Percentiles rank a stretch among this genome's conserved stretches.
Evolutionary conservation across 1,284 basidiomycete genomes (phyloP).

Genomic region (Malassezia yamatoensis): DNA sequence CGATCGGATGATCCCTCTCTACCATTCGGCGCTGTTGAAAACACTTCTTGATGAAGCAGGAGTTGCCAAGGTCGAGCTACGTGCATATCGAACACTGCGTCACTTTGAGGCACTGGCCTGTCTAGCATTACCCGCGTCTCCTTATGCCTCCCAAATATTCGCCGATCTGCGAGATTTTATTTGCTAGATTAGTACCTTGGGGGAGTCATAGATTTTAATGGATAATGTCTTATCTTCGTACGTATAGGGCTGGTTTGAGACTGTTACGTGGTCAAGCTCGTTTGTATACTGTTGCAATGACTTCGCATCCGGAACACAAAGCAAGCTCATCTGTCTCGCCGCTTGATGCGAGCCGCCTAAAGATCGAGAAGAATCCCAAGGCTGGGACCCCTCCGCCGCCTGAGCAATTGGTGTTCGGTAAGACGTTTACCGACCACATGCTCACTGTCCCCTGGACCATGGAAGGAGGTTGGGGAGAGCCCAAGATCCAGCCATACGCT

Average conservation of each 20-base stretch:
- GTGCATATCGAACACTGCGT: slow-evolving; percentile 45
- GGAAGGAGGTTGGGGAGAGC: slow-evolving; percentile 67
- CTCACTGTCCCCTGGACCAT: slow-evolving; percentile 69
- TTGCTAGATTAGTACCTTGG: neutral
- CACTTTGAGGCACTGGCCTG: slow-evolving; percentile 23
- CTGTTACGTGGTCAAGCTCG: neutral
- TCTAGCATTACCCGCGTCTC: neutral
- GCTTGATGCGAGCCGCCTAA: slow-evolving; percentile 11
- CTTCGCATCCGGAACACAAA: neutral
- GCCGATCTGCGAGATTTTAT: neutral
- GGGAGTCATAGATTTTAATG: neutral
- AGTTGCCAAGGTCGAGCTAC: slow-evolving; percentile 41
- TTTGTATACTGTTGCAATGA: neutral
- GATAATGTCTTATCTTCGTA: too few species aligned
- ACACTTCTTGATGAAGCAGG: slow-evolving; percentile 49
- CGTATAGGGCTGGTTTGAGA: neutral
- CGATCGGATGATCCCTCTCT: slow-evolving; percentile 46
- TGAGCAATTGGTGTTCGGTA: slow-evolving; percentile 52
- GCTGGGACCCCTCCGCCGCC: slow-evolving; percentile 49
- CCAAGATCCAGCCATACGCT: slow-evolving; percentile 72
- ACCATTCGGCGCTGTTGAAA: slow-evolving; percentile 48
- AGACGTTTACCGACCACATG: slow-evolving; percentile 79
- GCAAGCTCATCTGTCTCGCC: neutral
- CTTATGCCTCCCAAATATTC: neutral
- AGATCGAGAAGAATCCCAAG: slow-evolving; percentile 17